Base-by-base conservation (phyloP, 305 asterid species). In the Fraxinus angustifolia region DNA sequence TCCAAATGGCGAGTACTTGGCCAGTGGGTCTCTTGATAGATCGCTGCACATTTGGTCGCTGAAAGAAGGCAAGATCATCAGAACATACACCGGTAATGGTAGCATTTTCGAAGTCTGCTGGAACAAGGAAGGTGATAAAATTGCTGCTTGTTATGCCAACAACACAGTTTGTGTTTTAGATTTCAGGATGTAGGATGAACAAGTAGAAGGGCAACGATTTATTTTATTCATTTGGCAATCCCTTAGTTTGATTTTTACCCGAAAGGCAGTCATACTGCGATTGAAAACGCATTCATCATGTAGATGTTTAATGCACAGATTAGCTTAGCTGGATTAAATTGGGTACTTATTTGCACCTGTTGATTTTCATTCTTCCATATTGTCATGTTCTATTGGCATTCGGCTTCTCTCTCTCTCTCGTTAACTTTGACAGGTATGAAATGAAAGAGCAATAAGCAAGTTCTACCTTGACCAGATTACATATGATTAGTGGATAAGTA, bases 1-100 rank as follows among this genome's bases (percentile, higher is more conserved):
- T 81, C 87, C 89, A 75, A 81, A 83, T 48, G 89, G 89, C 0
- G 75, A 78, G 80, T 86, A 75, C 48, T 58, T 86, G 78, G 89
- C 89, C 16, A 86, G 82, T 58, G 89, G 87, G n/a, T 83, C 89
- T 21, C 82, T 73, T 3, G 87, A 83, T 73, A 79, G 67, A 62
- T 56, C 74, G 1, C 34, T 86, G 8, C 85, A 76, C 26, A 48
- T 86, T 70, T 86, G 89, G 89, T 83, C 89, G 26, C 36, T 81
- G 83, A 83, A 81, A 67, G 87, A 86, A 36, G 68, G 80, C 58
- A 78, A 78, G 70, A 74, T 83, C 6, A 65, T 86, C 75, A 86
- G 77, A 71, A 75, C 50, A n/a, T 86, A 80, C 38, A 58, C 31
- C 1, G 88, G 85, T 19, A 79, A 80, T 3, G 88, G 83, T 23